These are phyloP conservation scores for Emericellopsis atlantica DNA, from an alignment of 2,329 filamentous ascomycete genomes.

Conservation along the genomic window DNA sequence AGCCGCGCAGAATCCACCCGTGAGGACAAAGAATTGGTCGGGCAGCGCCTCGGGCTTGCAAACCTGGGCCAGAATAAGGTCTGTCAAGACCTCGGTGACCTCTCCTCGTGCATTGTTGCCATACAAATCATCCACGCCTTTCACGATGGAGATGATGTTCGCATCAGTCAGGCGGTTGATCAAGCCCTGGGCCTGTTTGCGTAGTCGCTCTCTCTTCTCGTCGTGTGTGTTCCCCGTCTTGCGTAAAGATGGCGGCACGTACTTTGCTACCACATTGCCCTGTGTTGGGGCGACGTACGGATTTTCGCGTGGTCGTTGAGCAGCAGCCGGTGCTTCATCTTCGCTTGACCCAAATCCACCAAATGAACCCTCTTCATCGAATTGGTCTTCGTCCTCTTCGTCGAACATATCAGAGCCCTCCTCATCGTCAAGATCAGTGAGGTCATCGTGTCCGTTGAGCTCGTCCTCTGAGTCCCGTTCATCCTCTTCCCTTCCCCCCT, in stretches of 20 bases:
- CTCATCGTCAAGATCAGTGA: conserved; percentile 8
- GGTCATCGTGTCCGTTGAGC: conserved; percentile 11
- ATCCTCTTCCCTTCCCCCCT: conserved; percentile 11
- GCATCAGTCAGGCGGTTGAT: conserved; percentile 89
- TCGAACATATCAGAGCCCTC: conserved; percentile 1
- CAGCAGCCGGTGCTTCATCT: conserved; percentile 10
- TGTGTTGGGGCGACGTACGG: conserved; percentile 68
- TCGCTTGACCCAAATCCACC: conserved; percentile 22
- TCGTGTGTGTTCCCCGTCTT: conserved; percentile 48
- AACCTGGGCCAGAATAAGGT: conserved; percentile 67
- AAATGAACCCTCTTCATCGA: conserved; percentile 18
- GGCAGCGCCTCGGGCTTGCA: conserved; percentile 66
- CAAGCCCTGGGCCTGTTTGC: conserved; percentile 73
- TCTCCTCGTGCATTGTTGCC: conserved; percentile 74
- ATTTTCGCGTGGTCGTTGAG: conserved; percentile 58
- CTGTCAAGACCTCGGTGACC: conserved; percentile 69
- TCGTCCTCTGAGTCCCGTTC: conserved; percentile 6
- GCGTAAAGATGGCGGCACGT: conserved; percentile 77
- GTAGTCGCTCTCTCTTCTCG: conserved; percentile 56
- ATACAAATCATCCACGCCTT: conserved; percentile 74
- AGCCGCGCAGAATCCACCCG: conserved; percentile 79
- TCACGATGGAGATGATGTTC: conserved; percentile 74
- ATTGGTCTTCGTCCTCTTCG: conserved; percentile 15
- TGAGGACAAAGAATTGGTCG: conserved; percentile 83
- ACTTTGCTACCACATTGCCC: conserved; percentile 48